Percentiles rank a stretch among this genome's conserved stretches.
phyloP scores from a whole-genome alignment of 192 early-diverging fungal genomes.

The Linnemannia hyalina region DNA sequence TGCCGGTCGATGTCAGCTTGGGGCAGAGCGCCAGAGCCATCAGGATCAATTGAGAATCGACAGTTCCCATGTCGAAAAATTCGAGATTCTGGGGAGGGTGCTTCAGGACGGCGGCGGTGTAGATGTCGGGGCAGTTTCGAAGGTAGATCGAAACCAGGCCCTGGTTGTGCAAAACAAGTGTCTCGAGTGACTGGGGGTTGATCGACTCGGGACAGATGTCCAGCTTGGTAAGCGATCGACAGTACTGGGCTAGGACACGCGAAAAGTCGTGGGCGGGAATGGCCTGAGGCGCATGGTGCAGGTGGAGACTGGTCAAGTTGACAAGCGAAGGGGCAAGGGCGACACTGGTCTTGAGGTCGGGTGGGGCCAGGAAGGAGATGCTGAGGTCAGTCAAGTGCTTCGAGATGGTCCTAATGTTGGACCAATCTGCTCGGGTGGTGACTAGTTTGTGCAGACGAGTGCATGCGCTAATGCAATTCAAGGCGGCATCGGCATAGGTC shows the following conservation, averaged over 20 bases:
- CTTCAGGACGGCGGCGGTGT: slow-evolving; percentile 40
- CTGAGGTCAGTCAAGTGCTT: slow-evolving; percentile 39
- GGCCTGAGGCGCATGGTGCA: slow-evolving; percentile 46
- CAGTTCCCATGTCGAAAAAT: slow-evolving; percentile 55
- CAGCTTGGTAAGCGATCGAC: slow-evolving; percentile 36
- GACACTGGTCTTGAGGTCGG: slow-evolving; percentile 51
- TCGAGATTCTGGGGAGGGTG: slow-evolving; percentile 48
- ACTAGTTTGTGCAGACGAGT: slow-evolving; percentile 51
- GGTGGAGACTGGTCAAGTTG: slow-evolving; percentile 47
- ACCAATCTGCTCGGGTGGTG: slow-evolving; percentile 50
- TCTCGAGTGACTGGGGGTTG: slow-evolving; percentile 23
- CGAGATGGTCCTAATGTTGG: slow-evolving; percentile 44
- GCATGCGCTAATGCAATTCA: slow-evolving; percentile 49
- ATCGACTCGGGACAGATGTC: slow-evolving; percentile 44
- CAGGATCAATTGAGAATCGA: slow-evolving; percentile 48
- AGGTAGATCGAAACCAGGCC: slow-evolving; percentile 37
- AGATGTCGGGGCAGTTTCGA: slow-evolving; percentile 41
- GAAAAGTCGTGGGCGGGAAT: slow-evolving; percentile 42
- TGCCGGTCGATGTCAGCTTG: slow-evolving; percentile 50
- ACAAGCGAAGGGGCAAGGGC: slow-evolving; percentile 39
- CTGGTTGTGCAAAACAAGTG: slow-evolving; percentile 36
- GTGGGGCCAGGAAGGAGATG: slow-evolving; percentile 52
- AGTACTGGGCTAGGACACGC: slow-evolving; percentile 46
- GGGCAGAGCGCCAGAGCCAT: slow-evolving; percentile 44
- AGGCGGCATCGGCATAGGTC: slow-evolving; percentile 43